Percentiles rank a stretch among this genome's conserved stretches.
Conservation (phyloP, 129 eudicot species). For the carrot (Daucus carota) region DH1_v3.0 NC_030386.2:5812501-5813000, state of each 20-base stretch:
- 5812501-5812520: not conserved
- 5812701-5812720: not conserved
- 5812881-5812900: not conserved
- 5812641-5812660: not conserved
- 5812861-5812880: not conserved
- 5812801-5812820: not conserved
- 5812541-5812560: not conserved
- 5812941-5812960: not conserved
- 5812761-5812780: not conserved
- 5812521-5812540: not conserved
- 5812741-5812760: not conserved
- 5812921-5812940: not conserved
- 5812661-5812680: not conserved
- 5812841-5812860: not conserved
- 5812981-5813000: constrained; percentile 91
- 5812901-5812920: not conserved
- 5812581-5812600: not conserved
- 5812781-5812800: not conserved
- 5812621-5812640: not conserved
- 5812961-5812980: not conserved
- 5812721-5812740: not conserved
- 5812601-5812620: not conserved
- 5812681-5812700: not conserved
- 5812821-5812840: not conserved
- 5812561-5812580: not conserved